Base-by-base conservation (phyloP, 208 protist species). In the Crithidia acanthocephali region DNA sequence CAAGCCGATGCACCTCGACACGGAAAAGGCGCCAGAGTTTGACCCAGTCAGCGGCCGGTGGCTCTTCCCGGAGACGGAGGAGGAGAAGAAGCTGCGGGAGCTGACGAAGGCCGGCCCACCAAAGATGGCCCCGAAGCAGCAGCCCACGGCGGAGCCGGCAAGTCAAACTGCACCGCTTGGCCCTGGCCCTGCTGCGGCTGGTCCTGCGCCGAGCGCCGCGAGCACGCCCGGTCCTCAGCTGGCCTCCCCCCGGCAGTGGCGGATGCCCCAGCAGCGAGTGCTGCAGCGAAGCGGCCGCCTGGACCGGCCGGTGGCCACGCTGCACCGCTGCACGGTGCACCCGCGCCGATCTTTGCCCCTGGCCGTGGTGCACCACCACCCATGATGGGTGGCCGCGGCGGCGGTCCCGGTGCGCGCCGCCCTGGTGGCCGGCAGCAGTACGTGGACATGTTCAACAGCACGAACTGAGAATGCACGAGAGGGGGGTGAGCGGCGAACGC, bases 1-100 rank as follows among this genome's bases (percentile, higher is more conserved):
- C 42, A 96, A 95, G 68, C 79, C 81, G 53, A 96, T 96, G 92
- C 94, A 95, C 58, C 76, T 96, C 35, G 81, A 96, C 78, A 95
- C 89, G 13, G 88, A 81, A 52, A 87, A 86, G 63, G 79, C 85
- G 22, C 92, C 92, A 5, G 73, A 80, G 57, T 96, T 90, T 71
- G 89, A 96, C 67, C 78, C 84, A 3, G 79, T 74, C 18, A 92
- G 84, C 0, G 87, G 87, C 23, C 84, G 88, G 11, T 96, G 90
- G 80, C 67, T 93, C 59, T 94, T 96, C 78, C 77, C 79, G 35
- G 74, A 94, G 76, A 91, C 86, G 25, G 87, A 93, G 53, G 92
- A 95, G 72, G 89, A 96, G 69, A 91, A 88, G 76, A 83, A 83
- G 65, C 72, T 79, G 63, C 79, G 75, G 33, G 88, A 79, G 76